These are phyloP conservation scores for Parascedosporium putredinis DNA, from an alignment of 2,329 filamentous ascomycete species.

Conservation along the genomic window DNA sequence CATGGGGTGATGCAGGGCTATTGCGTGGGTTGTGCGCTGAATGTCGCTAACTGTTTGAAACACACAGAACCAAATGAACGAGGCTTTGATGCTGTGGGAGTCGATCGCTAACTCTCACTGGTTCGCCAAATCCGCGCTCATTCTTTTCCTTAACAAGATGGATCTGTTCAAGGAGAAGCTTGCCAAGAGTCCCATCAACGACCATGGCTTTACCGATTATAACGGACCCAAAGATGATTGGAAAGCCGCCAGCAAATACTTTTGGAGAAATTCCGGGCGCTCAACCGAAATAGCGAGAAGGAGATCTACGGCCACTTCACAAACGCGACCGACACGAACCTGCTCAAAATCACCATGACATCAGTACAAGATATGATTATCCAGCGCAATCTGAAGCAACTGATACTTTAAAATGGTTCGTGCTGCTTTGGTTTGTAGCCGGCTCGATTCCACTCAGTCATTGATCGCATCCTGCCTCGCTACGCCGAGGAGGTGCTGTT, in stretches of 20 bases:
- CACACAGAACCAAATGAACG: constrained; percentile 80
- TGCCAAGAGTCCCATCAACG: constrained; percentile 56
- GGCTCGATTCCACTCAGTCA: background rate
- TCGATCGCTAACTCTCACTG: constrained; percentile 78
- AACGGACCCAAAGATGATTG: constrained; percentile 60
- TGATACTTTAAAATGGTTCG: constrained; percentile 47
- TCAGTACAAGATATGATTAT: constrained; percentile 84
- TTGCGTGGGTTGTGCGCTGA: too few relatives aligned
- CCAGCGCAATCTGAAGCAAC: constrained; percentile 69
- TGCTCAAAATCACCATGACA: constrained; percentile 77
- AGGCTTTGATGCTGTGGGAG: constrained; percentile 78
- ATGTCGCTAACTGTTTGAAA: constrained; percentile 9
- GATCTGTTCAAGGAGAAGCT: constrained; percentile 76
- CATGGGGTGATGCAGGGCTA: too few relatives aligned
- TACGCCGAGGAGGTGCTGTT: background rate
- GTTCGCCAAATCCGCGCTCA: constrained; percentile 73
- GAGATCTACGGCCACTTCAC: constrained; percentile 55
- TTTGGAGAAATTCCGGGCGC: constrained; percentile 70
- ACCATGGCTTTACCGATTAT: constrained; percentile 71
- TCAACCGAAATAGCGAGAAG: constrained; percentile 59
- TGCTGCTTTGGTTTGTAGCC: background rate
- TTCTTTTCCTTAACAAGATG: constrained; percentile 82
- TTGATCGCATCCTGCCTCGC: background rate
- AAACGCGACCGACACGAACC: constrained; percentile 56
- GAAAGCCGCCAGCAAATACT: constrained; percentile 69